Conservation (phyloP, 352 stramenopile species). For the Globisporangium iwayamae region DNA sequence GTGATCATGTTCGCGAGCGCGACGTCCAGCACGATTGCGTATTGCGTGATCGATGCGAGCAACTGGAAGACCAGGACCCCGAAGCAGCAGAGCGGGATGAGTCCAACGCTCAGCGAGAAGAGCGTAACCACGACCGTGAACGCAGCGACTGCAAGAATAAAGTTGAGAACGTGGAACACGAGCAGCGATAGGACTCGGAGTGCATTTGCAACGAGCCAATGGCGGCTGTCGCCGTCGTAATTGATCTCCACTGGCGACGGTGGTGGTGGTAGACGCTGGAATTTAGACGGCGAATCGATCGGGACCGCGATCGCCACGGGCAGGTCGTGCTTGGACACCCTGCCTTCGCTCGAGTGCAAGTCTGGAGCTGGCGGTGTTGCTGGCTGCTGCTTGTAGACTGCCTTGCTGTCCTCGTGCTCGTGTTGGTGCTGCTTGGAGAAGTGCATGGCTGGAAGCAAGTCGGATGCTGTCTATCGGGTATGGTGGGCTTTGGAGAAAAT, state of each 20-base stretch:
- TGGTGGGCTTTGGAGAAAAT: neutral
- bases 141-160: slow-evolving; percentile 19
- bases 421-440: neutral
- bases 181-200: slow-evolving; percentile 9
- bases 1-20: slow-evolving; percentile 25
- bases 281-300: neutral
- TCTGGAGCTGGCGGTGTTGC: neutral
- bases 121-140: slow-evolving; percentile 24
- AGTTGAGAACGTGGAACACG: slow-evolving; percentile 26
- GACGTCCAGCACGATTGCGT: slow-evolving; percentile 20
- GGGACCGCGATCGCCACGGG: neutral
- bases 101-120: slow-evolving; percentile 24
- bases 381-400: neutral
- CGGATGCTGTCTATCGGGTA: neutral
- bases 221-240: too few relatives aligned
- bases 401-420: neutral
- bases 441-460: neutral
- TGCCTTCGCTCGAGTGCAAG: neutral
- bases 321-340: neutral
- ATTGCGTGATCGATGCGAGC: slow-evolving; percentile 19
- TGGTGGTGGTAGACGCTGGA: neutral
- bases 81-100: slow-evolving; percentile 24
- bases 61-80: slow-evolving; percentile 28
- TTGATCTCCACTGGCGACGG: neutral
- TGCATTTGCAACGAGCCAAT: neutral